These are phyloP conservation scores for Botryotinia narcissicola DNA, from an alignment of 2,329 filamentous ascomycete species.

Conservation along the genomic window DNA sequence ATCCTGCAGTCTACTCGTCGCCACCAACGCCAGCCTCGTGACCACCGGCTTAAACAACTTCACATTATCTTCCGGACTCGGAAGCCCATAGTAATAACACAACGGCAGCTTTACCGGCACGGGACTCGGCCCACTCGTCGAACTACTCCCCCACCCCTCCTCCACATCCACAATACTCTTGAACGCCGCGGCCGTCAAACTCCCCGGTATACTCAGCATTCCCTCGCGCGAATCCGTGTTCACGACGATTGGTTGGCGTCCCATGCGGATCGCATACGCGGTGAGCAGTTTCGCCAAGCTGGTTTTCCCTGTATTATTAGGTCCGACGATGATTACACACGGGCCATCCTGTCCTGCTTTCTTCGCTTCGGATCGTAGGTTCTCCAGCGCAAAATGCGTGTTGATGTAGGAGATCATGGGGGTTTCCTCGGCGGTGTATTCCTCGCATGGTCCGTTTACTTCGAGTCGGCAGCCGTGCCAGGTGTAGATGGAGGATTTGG, in stretches of 20 bases:
- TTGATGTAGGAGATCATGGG: slow-evolving; percentile 80
- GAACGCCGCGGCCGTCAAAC: slow-evolving; percentile 81
- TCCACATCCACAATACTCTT: slow-evolving; percentile 85
- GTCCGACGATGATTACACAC: slow-evolving; percentile 79
- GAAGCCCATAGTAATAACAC: slow-evolving; percentile 82
- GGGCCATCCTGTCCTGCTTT: slow-evolving; percentile 59
- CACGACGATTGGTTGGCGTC: slow-evolving; percentile 74
- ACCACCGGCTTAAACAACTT: slow-evolving; percentile 71
- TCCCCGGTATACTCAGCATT: slow-evolving; percentile 74
- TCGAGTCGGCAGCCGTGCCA: slow-evolving; percentile 90
- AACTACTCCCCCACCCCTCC: slow-evolving; percentile 84
- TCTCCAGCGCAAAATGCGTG: slow-evolving; percentile 81
- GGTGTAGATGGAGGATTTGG: slow-evolving; percentile 85
- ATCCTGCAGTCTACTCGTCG: slow-evolving; percentile 73
- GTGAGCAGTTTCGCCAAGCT: slow-evolving; percentile 74
- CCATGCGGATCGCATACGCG: slow-evolving; percentile 73
- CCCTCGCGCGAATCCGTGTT: slow-evolving; percentile 83
- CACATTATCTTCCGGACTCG: slow-evolving; percentile 68
- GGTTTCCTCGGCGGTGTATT: slow-evolving; percentile 74
- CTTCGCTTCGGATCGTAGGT: slow-evolving; percentile 62
- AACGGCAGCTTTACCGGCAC: slow-evolving; percentile 90
- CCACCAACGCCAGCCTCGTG: slow-evolving; percentile 74
- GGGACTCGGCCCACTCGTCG: slow-evolving; percentile 83
- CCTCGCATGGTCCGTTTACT: slow-evolving; percentile 56
- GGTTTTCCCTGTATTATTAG: slow-evolving; percentile 78